Evolutionary conservation across 192 early-diverging fungal species (phyloP).

Genomic region (Funneliformis mosseae): DNA sequence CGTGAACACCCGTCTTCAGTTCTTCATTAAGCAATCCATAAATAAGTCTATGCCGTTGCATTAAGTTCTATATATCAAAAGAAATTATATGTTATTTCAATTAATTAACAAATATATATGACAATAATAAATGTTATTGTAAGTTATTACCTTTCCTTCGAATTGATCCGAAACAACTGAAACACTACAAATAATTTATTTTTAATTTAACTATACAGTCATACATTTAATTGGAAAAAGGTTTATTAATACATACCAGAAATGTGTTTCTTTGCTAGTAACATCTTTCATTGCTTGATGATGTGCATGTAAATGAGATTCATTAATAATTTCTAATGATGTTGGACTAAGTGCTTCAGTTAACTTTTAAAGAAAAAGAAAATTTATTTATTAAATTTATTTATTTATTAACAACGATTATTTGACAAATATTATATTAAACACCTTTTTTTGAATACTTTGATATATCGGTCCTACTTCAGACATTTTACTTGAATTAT

Average conservation of each 20-base stretch:
- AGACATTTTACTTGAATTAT: neutral
- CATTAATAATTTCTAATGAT: slow-evolving; percentile 73
- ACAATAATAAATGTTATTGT: neutral
- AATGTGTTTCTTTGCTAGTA: slow-evolving; percentile 79
- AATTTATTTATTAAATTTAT: neutral
- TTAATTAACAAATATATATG: neutral
- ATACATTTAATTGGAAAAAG: neutral
- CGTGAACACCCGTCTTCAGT: slow-evolving; percentile 76
- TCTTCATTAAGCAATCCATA: slow-evolving; percentile 73
- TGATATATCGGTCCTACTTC: neutral
- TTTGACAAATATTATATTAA: neutral
- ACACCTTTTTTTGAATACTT: slow-evolving; percentile 14
- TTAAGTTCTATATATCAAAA: slow-evolving; percentile 32
- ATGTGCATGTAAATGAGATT: slow-evolving; percentile 76
- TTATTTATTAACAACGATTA: neutral
- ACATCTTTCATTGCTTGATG: slow-evolving; percentile 89
- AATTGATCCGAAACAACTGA: slow-evolving; percentile 74
- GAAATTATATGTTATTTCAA: neutral
- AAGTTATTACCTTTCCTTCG: slow-evolving; percentile 52
- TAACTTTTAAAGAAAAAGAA: slow-evolving; percentile 25
- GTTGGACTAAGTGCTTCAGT: slow-evolving; percentile 55
- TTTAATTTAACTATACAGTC: neutral
- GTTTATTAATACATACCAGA: slow-evolving; percentile 50
- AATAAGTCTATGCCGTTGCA: slow-evolving; percentile 70
- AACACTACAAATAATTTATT: slow-evolving; percentile 45